Percentiles rank a stretch among this genome's conserved stretches.
phyloP scores from a whole-genome alignment of 352 stramenopile genomes.

The Chloridella minuta region DNA sequence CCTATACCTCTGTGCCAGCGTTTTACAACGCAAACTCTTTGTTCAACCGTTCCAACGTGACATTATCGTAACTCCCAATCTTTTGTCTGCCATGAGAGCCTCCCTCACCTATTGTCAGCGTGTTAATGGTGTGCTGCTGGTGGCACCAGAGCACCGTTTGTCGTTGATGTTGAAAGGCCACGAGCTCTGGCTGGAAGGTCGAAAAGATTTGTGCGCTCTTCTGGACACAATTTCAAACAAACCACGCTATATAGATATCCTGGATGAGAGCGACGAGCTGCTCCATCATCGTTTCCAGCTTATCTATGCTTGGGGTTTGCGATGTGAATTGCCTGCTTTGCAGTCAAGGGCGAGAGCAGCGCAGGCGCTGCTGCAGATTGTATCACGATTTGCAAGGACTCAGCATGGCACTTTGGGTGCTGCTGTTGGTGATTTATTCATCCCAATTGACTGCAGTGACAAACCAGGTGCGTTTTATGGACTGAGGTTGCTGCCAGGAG shows the following conservation, averaged over 20 bases:
- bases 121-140: constrained; percentile 27
- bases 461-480: no score
- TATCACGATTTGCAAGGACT: constrained; percentile 20
- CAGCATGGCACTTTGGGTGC: no score
- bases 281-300: constrained; percentile 34
- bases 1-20: background rate
- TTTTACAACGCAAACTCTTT: background rate
- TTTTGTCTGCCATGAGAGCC: background rate
- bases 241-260: constrained; percentile 33
- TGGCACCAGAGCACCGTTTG: constrained; percentile 43
- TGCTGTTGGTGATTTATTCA: no score
- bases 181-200: constrained; percentile 23
- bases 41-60: background rate
- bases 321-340: background rate
- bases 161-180: constrained; percentile 42
- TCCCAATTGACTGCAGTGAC: no score
- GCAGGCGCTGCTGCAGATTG: constrained; percentile 26
- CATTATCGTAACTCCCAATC: background rate
- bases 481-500: no score
- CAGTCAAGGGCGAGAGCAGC: constrained; percentile 33
- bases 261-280: constrained; percentile 47
- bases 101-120: background rate
- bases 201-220: constrained; percentile 20
- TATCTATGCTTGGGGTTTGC: background rate
- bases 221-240: constrained; percentile 26